Conservation (phyloP, 2,329 filamentous ascomycete genomes). For the Fusarium robinianum region DNA sequence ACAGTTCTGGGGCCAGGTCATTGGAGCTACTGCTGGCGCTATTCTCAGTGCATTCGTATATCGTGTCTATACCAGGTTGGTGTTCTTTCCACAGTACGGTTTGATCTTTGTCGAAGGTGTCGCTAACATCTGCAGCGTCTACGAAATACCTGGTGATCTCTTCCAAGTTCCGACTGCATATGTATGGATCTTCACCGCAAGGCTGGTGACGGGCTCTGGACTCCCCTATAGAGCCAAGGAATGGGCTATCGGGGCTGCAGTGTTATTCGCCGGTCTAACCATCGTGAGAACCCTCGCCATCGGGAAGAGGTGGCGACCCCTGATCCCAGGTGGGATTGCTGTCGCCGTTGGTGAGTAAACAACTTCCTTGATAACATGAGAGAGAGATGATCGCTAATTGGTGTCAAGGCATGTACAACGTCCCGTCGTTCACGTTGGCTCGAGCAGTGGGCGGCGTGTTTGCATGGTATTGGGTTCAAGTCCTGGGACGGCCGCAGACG, state of each 20-base stretch:
- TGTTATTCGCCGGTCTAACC: constrained; percentile 74
- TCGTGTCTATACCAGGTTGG: constrained; percentile 74
- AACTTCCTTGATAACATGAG: neutral
- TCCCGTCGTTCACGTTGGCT: constrained; percentile 92
- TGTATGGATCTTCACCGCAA: constrained; percentile 96
- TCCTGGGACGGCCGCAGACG: constrained; percentile 62
- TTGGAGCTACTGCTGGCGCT: constrained; percentile 84
- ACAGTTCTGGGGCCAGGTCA: constrained; percentile 95
- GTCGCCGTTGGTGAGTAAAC: constrained; percentile 76
- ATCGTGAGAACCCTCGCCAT: constrained; percentile 65
- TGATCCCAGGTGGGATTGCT: constrained; percentile 89
- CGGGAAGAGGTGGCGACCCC: constrained; percentile 68
- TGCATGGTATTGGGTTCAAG: constrained; percentile 76
- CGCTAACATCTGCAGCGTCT: constrained; percentile 61
- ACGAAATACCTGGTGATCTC: constrained; percentile 82
- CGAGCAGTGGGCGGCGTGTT: constrained; percentile 76
- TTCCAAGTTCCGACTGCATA: constrained; percentile 95
- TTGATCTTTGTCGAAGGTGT: neutral
- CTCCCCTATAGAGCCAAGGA: constrained; percentile 82
- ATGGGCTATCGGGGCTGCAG: constrained; percentile 75
- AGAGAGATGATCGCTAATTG: constrained; percentile 15
- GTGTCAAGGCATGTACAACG: constrained; percentile 86
- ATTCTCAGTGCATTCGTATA: constrained; percentile 87
- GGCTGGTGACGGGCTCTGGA: constrained; percentile 88
- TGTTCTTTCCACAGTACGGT: no score